Base-by-base conservation (phyloP, 2,329 filamentous ascomycete species). In the Nothopassalora personata region DNA sequence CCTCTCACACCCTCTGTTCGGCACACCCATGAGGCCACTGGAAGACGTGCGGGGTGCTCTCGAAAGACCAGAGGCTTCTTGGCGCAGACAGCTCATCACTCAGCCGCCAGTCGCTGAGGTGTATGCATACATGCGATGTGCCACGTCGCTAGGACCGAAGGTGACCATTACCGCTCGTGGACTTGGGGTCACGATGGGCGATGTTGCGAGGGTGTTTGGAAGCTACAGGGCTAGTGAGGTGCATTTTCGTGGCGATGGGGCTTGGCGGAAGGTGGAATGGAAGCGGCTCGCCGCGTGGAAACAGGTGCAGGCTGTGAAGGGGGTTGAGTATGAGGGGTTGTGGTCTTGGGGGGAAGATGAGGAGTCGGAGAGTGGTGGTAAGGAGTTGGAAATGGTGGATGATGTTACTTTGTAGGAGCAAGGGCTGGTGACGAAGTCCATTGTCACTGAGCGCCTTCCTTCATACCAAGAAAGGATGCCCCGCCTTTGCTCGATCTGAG, bases 61-160 rank as follows among this genome's bases (percentile, higher is more conserved):
- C 36, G 36, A 8, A n/a, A 33, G 33, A 10, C 33, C 52, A 6
- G 31, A 45, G 18, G 52, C 52, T 39, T 54, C 51, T 5, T 54
- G 52, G 52, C 30, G 52, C 5, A 33, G 33, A 27, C 52, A 54
- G 11, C 28, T 54, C n/a, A 39, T 54, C 33, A 54, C 52, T n/a
- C 52, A 54, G 23, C 52, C 52, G 11, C 18, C 52, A 5, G 18
- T 54, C 9, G 49, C 49, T 34, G 49, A 52, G 30, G 28, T 52
- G 4, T 43, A n/a, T 15, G 36, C 15, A 6, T 6, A n/a, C 11
- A 11, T 43, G 6, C n/a, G n/a, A n/a, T n/a, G n/a, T n/a, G n/a
- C n/a, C n/a, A n/a, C n/a, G n/a, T 13, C 11, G 15, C 4, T n/a
- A 2, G 36, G 11, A 43, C 13, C 6, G 6, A 43, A 15, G 4